Conservation (phyloP, 2,329 filamentous ascomycete species). For the Colletotrichum camelliae region DNA sequence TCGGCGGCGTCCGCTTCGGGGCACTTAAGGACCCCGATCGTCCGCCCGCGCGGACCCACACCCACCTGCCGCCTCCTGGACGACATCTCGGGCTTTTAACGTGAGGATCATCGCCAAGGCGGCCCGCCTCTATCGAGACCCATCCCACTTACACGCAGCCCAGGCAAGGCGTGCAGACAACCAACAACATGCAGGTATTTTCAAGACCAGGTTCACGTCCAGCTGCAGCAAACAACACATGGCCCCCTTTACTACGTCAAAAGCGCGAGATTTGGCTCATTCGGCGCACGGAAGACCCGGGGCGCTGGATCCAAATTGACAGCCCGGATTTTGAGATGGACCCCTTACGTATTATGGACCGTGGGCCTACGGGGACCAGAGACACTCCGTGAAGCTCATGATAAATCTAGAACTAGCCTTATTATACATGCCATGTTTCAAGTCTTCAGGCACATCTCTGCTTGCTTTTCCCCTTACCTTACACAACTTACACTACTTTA, state of each 20-base stretch:
- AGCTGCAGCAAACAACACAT: background rate
- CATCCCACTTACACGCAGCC: slow-evolving; percentile 1
- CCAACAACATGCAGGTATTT: background rate
- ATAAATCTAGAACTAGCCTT: slow-evolving; percentile 12
- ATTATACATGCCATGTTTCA: background rate
- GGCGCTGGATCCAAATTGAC: background rate
- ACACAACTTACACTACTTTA: background rate
- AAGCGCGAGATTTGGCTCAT: background rate
- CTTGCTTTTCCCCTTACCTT: background rate
- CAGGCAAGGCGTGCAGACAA: background rate
- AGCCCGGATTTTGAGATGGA: slow-evolving; percentile 16
- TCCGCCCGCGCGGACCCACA: background rate
- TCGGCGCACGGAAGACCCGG: slow-evolving; percentile 9
- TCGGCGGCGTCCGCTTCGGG: slow-evolving; percentile 14
- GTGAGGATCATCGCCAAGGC: slow-evolving; percentile 10
- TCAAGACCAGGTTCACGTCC: background rate
- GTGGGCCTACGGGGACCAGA: slow-evolving; percentile 1
- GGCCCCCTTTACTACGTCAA: slow-evolving; percentile 1
- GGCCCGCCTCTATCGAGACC: slow-evolving; percentile 2
- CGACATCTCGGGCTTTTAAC: background rate
- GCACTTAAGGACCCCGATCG: slow-evolving; percentile 6
- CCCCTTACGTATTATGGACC: slow-evolving; percentile 5
- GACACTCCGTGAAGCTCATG: slow-evolving; percentile 1
- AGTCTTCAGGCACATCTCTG: background rate
- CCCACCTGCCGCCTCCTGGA: background rate